Conservation (phyloP, 1,139 yeast genomes). For the Saccharomyces hybrid region DNA sequence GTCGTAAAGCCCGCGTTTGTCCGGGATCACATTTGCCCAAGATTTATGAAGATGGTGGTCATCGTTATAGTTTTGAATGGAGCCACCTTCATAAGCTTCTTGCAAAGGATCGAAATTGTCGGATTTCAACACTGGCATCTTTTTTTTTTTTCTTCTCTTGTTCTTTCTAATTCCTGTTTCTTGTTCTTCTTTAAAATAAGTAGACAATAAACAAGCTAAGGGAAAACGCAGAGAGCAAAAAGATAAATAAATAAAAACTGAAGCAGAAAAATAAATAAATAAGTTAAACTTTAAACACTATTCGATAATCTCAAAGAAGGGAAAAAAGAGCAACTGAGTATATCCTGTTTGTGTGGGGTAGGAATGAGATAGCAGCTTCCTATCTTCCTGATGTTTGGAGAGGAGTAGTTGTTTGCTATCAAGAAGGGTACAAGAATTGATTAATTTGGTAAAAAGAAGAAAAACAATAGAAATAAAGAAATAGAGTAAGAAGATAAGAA, state of each 20-base stretch:
- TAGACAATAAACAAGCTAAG: neutral
- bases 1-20: constrained; percentile 82
- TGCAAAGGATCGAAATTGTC: constrained; percentile 25
- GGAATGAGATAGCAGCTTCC: neutral
- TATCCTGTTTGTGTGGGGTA: neutral
- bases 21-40: constrained; percentile 89
- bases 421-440: neutral
- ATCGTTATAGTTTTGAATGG: constrained; percentile 40
- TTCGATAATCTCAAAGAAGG: neutral
- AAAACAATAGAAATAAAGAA: neutral
- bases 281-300: neutral
- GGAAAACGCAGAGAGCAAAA: neutral
- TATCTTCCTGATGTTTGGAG: neutral
- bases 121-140: constrained; percentile 14
- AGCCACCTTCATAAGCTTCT: constrained; percentile 28
- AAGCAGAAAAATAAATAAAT: constrained; percentile 2
- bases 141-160: neutral
- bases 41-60: constrained; percentile 45
- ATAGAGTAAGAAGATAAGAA: neutral
- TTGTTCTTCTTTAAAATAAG: neutral
- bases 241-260: neutral
- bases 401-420: neutral
- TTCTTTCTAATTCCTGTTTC: too few species aligned
- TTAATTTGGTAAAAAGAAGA: neutral
- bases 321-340: neutral